phyloP scores from a whole-genome alignment of 2,329 filamentous ascomycete species.

The Colletotrichum sublineola region DNA sequence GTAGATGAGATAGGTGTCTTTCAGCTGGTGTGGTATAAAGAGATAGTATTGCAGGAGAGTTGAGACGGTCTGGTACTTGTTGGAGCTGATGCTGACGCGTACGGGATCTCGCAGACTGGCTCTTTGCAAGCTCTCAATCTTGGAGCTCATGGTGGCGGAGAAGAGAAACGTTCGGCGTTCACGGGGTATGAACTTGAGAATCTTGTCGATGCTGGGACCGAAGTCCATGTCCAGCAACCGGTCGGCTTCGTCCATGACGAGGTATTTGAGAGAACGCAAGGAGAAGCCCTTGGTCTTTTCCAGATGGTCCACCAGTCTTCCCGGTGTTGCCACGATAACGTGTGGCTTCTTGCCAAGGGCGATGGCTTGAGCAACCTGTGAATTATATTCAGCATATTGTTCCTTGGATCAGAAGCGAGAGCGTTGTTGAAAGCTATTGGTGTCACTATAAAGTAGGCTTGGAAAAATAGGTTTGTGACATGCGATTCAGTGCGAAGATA shows the following conservation, averaged over 20 bases:
- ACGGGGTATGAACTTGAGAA: conserved; percentile 87
- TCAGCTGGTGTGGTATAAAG: conserved; percentile 87
- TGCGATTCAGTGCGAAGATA: not conserved
- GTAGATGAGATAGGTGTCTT: conserved; percentile 91
- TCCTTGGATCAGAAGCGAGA: not conserved
- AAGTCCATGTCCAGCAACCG: conserved; percentile 94
- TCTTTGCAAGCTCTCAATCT: conserved; percentile 92
- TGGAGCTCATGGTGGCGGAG: conserved; percentile 93
- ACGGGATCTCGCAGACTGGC: conserved; percentile 89
- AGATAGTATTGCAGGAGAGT: conserved; percentile 89
- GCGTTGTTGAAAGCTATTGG: not conserved
- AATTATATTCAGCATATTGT: not conserved
- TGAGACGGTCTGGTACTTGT: conserved; percentile 91
- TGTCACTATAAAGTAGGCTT: not conserved
- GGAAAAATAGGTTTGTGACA: not conserved
- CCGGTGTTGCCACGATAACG: conserved; percentile 78
- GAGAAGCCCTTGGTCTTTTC: conserved; percentile 98
- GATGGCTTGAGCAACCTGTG: conserved; percentile 83
- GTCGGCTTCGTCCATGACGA: conserved; percentile 97
- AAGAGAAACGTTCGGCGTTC: conserved; percentile 88
- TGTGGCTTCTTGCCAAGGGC: conserved; percentile 96
- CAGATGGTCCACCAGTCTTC: conserved; percentile 75
- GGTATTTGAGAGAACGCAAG: conserved; percentile 82
- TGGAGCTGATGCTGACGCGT: conserved; percentile 83
- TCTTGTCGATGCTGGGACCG: conserved; percentile 91